Conservation (phyloP, 2,329 filamentous ascomycete genomes). For the Cladosporium sp. region DNA sequence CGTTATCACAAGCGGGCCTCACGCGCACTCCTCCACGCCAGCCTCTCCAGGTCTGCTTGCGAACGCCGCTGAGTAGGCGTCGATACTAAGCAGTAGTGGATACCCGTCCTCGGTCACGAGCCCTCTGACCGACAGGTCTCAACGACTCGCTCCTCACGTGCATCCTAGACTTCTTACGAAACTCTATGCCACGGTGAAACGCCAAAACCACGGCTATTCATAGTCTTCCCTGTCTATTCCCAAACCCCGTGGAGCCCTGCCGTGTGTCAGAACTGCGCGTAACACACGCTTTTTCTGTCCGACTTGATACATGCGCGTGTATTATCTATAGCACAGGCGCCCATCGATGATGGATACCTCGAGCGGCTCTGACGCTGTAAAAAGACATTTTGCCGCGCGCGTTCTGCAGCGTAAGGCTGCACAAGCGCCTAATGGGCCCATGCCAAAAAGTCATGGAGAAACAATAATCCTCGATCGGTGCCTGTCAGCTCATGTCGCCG, state of each 20-base stretch:
- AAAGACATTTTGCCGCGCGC: slow-evolving; percentile 6
- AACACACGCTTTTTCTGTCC: neutral
- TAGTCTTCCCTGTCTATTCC: neutral
- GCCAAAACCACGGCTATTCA: slow-evolving; percentile 6
- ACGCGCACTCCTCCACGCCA: slow-evolving; percentile 19
- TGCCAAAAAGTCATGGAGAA: neutral
- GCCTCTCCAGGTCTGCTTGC: slow-evolving; percentile 5
- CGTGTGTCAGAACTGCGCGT: neutral
- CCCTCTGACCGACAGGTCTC: slow-evolving; percentile 2
- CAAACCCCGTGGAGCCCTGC: neutral
- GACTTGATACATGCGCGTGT: neutral
- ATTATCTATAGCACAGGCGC: neutral
- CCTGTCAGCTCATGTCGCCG: neutral
- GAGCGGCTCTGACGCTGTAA: neutral
- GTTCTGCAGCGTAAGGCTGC: neutral
- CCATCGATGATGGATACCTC: neutral
- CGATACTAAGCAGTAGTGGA: neutral
- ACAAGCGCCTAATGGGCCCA: slow-evolving; percentile 2
- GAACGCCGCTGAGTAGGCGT: neutral
- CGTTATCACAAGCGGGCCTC: slow-evolving; percentile 10
- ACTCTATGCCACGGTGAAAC: slow-evolving; percentile 9
- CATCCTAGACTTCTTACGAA: slow-evolving; percentile 6
- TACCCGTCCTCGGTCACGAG: slow-evolving; percentile 1
- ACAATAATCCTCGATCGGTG: neutral
- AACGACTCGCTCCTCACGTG: slow-evolving; percentile 16